These are phyloP conservation scores for Adiantum capillusveneris DNA, from an alignment of 75 land plant species.

Conservation along the genomic window DNA sequence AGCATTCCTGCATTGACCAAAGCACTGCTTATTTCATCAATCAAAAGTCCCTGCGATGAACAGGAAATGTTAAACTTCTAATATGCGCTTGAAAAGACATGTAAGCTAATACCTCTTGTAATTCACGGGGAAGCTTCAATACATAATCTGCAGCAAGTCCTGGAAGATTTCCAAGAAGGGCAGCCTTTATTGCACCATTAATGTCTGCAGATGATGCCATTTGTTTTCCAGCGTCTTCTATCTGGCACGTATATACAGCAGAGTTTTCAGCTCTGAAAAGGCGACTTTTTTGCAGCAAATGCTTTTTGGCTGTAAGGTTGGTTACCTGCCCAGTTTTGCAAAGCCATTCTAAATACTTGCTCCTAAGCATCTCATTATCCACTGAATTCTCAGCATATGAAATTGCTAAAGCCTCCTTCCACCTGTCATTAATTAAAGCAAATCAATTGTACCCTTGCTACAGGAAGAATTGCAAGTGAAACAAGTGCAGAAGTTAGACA, in stretches of 20 bases:
- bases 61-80: too few relatives aligned
- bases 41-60: slow-evolving; percentile 6
- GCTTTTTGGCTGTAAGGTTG: too few relatives aligned
- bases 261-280: too few relatives aligned
- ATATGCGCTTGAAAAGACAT: too few relatives aligned
- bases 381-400: slow-evolving; percentile 24
- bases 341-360: slow-evolving; percentile 25
- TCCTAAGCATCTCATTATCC: slow-evolving; percentile 7
- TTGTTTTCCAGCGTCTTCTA: slow-evolving; percentile 29
- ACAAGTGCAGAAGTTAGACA: too few relatives aligned
- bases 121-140: slow-evolving; percentile 12
- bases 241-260: slow-evolving; percentile 11
- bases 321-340: slow-evolving; percentile 33
- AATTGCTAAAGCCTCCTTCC: slow-evolving; percentile 27
- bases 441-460: neutral
- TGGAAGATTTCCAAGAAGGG: slow-evolving; percentile 25
- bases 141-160: slow-evolving; percentile 33
- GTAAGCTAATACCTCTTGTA: slow-evolving; percentile 2
- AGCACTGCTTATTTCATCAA: slow-evolving; percentile 23
- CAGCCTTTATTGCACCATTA: slow-evolving; percentile 18
- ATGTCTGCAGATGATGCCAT: slow-evolving; percentile 25
- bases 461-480: neutral
- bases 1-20: slow-evolving; percentile 19
- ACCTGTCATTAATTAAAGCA: slow-evolving; percentile 8
- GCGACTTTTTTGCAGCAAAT: too few relatives aligned